Evolutionary conservation across 140 eudicot species (phyloP).

Genomic region (Oenanthe javanica): DNA sequence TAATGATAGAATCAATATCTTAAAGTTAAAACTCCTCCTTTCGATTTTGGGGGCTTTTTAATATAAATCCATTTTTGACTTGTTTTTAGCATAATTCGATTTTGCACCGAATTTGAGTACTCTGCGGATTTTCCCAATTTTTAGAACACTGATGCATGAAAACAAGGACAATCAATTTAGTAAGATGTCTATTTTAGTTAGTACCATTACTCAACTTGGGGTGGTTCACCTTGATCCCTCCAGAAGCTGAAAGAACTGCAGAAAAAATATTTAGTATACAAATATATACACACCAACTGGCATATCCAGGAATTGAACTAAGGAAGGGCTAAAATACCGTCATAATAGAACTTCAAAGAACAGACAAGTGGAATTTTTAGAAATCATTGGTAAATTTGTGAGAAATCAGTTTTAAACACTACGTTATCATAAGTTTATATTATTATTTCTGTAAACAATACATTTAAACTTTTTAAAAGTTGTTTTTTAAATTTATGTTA

Average conservation of each 20-base stretch:
- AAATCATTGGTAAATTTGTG: neutral
- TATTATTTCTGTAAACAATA: neutral
- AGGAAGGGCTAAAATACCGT: neutral
- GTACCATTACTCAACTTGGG: conserved; percentile 80
- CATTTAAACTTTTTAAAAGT: neutral
- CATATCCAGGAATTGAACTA: neutral
- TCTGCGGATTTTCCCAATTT: neutral
- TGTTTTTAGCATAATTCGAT: no score
- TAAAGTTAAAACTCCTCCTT: neutral
- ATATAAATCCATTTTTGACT: neutral
- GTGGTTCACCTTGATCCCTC: conserved; percentile 86
- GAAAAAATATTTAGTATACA: neutral
- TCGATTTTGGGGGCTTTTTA: neutral
- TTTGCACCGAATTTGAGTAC: neutral
- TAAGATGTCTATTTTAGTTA: conserved; percentile 2
- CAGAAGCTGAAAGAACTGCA: conserved; percentile 90
- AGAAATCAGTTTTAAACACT: neutral
- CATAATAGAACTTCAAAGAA: neutral
- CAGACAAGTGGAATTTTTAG: neutral
- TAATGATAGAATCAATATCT: no score
- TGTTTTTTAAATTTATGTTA: neutral
- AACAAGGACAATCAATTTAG: neutral
- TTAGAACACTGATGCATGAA: neutral
- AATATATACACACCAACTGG: neutral
- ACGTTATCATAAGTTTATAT: neutral